A percentile compares a stretch with the other conserved stretches of the same genome.
These are phyloP conservation scores for Haplographium delicatum DNA, from an alignment of 495 filamentous ascomycete species.

Conservation along the genomic window DNA sequence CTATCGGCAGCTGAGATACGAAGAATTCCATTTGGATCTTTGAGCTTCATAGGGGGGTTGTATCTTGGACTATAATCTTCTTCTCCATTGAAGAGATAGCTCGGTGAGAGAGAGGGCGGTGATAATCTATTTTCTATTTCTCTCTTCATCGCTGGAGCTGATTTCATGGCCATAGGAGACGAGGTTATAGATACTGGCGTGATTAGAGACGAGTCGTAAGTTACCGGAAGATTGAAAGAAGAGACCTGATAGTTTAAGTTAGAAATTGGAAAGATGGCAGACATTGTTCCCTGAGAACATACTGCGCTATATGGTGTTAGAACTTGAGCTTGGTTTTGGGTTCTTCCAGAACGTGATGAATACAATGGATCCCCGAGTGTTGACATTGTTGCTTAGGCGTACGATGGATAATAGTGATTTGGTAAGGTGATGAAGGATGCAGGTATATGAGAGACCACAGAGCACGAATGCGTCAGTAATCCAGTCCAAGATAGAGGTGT, in stretches of 20 bases:
- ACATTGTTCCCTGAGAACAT: conserved; percentile 8
- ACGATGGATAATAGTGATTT: too few relatives aligned
- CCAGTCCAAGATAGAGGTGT: not conserved
- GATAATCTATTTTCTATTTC: conserved; percentile 17
- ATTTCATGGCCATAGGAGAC: conserved; percentile 11
- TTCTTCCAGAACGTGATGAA: conserved; percentile 8
- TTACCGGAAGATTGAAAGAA: conserved; percentile 22
- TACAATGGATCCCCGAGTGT: conserved; percentile 9
- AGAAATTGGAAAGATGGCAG: conserved; percentile 1
- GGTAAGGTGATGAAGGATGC: too few relatives aligned
- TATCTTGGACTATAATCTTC: conserved; percentile 12
- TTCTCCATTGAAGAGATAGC: conserved; percentile 4
- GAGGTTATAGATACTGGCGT: conserved; percentile 19
- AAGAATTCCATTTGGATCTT: conserved; percentile 8
- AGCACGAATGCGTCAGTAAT: not conserved
- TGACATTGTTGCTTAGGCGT: too few relatives aligned
- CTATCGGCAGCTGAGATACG: conserved; percentile 10
- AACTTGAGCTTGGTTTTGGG: conserved; percentile 5
- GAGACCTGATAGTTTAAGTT: conserved; percentile 21
- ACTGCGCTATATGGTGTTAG: conserved; percentile 22
- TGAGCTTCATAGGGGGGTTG: conserved; percentile 21
- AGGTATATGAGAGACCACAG: too few relatives aligned
- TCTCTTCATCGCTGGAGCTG: not conserved
- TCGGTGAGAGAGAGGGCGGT: conserved; percentile 10
- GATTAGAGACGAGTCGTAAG: conserved; percentile 21